A percentile compares a stretch with the other conserved stretches of the same genome.
Conservation (phyloP, 2,329 filamentous ascomycete species). For the Neonectria sp. region DNA sequence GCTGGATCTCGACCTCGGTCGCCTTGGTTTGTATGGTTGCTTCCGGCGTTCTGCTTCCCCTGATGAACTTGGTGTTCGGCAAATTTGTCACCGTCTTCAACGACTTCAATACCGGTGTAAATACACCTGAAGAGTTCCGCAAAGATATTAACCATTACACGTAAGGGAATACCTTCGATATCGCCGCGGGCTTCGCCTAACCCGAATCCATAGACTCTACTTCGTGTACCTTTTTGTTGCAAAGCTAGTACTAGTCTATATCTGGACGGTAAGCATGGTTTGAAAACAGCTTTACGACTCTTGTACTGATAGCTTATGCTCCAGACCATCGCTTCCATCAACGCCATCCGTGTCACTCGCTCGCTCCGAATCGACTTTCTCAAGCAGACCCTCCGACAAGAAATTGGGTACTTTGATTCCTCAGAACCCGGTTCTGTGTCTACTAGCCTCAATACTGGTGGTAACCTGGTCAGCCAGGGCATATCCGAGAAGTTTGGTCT, state of each 20-base stretch:
- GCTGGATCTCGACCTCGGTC: slow-evolving; percentile 13
- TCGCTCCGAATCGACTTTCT: slow-evolving; percentile 65
- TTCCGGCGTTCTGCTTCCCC: too few relatives aligned
- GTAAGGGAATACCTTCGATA: too few relatives aligned
- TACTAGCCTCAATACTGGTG: slow-evolving; percentile 48
- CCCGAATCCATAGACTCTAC: slow-evolving; percentile 47
- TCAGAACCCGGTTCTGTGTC: slow-evolving; percentile 52
- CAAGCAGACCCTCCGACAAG: slow-evolving; percentile 57
- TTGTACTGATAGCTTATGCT: slow-evolving; percentile 38
- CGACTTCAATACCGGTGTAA: slow-evolving; percentile 48
- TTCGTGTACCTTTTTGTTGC: slow-evolving; percentile 49
- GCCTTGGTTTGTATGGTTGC: slow-evolving; percentile 6
- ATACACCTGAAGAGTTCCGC: slow-evolving; percentile 46
- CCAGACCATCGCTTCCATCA: too few relatives aligned
- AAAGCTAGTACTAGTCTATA: not conserved
- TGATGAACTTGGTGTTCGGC: slow-evolving; percentile 57
- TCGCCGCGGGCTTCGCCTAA: slow-evolving; percentile 32
- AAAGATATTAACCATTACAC: slow-evolving; percentile 43
- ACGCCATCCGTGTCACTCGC: slow-evolving; percentile 48
- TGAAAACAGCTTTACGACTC: not conserved
- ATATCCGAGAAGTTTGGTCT: slow-evolving; percentile 57
- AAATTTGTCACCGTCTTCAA: slow-evolving; percentile 54
- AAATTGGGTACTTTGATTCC: slow-evolving; percentile 39
- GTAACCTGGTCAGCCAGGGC: slow-evolving; percentile 49
- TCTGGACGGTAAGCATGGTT: slow-evolving; percentile 59